Percentiles rank a stretch among this genome's conserved stretches.
These are phyloP conservation scores for Xylaria arbuscula DNA, from an alignment of 2,329 filamentous ascomycete species.

Conservation along the genomic window DNA sequence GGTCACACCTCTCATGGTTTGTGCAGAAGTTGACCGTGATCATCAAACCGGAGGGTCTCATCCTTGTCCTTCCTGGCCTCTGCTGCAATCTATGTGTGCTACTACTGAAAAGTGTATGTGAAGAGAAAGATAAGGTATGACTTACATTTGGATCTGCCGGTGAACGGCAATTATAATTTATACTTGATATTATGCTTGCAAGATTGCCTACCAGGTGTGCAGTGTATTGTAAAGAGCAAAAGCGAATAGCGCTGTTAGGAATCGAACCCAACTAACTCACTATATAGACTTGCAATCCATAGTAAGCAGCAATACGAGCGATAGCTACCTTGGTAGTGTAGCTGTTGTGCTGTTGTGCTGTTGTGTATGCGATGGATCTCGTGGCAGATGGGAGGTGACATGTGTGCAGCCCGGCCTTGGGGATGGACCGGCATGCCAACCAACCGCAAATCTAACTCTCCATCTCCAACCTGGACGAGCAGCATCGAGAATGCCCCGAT, in stretches of 20 bases:
- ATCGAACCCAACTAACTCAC: no score
- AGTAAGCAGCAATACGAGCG: conserved; percentile 11
- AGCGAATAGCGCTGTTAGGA: no score
- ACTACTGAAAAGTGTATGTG: neutral
- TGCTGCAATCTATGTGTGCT: neutral
- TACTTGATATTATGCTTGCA: neutral
- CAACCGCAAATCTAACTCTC: conserved; percentile 20
- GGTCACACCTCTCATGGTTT: conserved; percentile 2
- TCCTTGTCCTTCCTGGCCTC: conserved; percentile 10
- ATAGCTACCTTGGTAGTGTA: neutral
- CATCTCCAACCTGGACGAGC: conserved; percentile 11
- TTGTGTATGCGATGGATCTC: conserved; percentile 20
- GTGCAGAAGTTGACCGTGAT: conserved; percentile 5
- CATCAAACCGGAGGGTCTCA: conserved; percentile 5
- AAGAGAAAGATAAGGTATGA: neutral
- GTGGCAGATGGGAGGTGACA: conserved; percentile 7
- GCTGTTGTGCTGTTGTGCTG: neutral
- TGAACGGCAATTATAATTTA: neutral
- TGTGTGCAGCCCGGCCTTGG: conserved; percentile 20
- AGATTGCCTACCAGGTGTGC: neutral
- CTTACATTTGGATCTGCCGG: neutral
- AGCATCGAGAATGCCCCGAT: conserved; percentile 5
- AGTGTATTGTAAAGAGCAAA: no score
- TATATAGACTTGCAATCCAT: no score
- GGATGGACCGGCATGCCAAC: conserved; percentile 29